Evolutionary conservation across 805 yeast species (phyloP), one percentile per base, ranked within the genome.

Genomic region (Kodamaea restingae): DNA sequence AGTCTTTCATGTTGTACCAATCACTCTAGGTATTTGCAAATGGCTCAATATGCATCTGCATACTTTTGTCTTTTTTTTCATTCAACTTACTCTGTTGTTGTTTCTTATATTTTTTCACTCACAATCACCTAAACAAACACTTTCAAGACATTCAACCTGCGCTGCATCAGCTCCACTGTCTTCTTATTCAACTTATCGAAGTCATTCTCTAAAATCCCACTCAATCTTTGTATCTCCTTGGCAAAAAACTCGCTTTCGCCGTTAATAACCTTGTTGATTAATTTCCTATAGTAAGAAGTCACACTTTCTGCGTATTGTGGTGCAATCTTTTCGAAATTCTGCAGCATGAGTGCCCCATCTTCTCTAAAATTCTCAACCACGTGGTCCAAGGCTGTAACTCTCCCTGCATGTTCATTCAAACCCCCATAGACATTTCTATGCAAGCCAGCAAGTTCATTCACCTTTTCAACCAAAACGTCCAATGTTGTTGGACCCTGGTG

Each of bases 141-240:
- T 15, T 51, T 53, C 45, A 80, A 58, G 27, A 80, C 65, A 49
- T 82, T 82, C 38, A 69, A 47, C 51, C 82, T 69, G 51, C 67
- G 67, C 44, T 61, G 60, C 53, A 80, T 64, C 41, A 71, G 67
- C 49, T 82, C 88, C 14, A 61, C 56, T 28, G 75, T 69, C n/a
- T 52, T 60, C 8, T 56, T 52, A 27, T 59, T 59, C 38, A 79
- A 49, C 32, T 60, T 55, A 11, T 62, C 63, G 10, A 48, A 35
- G 39, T 56, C 57, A 12, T 62, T 61, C 7, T 52, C 45, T 27
- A 80, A 43, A 18, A 80, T 59, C 18, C 59, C 60, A 7, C 55
- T 49, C 36, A 81, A 63, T 43, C 88, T 67, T 3, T 48, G 46
- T 14, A 60, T 39, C 58, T 82, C 88, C 27, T 56, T 58, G 7